Base-by-base conservation (phyloP, 139 green algal genomes). In the Auxenochlorella pyrenoidosa region DNA sequence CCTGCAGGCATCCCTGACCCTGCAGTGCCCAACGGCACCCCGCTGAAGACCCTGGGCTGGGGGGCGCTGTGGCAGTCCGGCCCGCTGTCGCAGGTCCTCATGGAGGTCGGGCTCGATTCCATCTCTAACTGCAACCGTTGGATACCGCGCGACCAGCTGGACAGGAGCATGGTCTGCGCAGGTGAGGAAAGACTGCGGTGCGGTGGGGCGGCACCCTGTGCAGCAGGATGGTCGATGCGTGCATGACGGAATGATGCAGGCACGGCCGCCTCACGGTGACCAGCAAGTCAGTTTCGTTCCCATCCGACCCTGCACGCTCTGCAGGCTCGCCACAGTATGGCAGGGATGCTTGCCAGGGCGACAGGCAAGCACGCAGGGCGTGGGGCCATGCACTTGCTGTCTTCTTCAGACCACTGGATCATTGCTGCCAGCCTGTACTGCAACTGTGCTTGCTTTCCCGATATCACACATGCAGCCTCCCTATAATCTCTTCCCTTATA, bases 101-200 rank as follows among this genome's bases (percentile, higher is more conserved):
- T 73, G 66, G 66, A 73, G 66, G 66, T 73, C 32, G 28, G 32
- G 4, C 28, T 73, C 30, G 66, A 73, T 40, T 18, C 16, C 30
- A 36, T 73, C 54, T 63, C 54, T 18, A 5, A 73, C 3, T 73
- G 66, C 66, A 73, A 15, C 32, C 2, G 34, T 1, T 73, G 30
- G 30, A 73, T 73, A 40, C 28, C 13, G 4, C 32, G 28, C 28
- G 41, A 36, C 66, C 34, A 38, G 13, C 13, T 73, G 5, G 66
- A 73, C 66, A 73, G 66, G 32, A 73, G 66, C 66, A 73, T 73
- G 66, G 34, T 73, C 13, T 73, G 66, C 34, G 66, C 66, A 73
- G 66, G 66, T 73, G 32, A 1, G 63, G 5, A 2, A 26, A 16
- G 63, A 22, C 24, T 34, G 63, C 63, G n/a, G n/a, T n/a, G n/a